Conservation (phyloP, 2,329 filamentous ascomycete species). For the Epichloe hybrida region DNA sequence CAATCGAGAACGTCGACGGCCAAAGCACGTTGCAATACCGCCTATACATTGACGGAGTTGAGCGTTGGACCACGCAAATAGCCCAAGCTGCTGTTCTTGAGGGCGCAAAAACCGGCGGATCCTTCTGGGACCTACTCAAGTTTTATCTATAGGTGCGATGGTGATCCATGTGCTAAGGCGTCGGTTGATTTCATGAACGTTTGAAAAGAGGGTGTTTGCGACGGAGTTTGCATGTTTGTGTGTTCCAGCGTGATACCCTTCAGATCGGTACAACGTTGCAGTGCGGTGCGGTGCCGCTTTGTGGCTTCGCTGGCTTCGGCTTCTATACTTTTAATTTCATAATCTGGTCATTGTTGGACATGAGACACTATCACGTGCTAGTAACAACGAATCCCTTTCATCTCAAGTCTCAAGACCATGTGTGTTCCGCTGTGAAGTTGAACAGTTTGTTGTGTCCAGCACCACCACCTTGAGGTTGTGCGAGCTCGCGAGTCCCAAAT, state of each 20-base stretch:
- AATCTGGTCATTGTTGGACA: not conserved
- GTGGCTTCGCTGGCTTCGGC: not conserved
- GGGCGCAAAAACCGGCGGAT: slow-evolving; percentile 20
- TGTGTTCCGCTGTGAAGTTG: too few species aligned
- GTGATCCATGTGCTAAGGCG: not conserved
- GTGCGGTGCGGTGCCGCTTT: not conserved
- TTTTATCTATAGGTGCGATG: slow-evolving; percentile 1
- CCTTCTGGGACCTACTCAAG: slow-evolving; percentile 34
- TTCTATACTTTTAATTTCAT: not conserved
- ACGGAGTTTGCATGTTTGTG: not conserved
- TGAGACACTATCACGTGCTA: too few species aligned
- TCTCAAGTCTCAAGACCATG: too few species aligned
- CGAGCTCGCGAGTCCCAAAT: too few species aligned
- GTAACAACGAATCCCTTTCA: too few species aligned
- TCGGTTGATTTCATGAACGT: not conserved
- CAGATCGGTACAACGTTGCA: not conserved
- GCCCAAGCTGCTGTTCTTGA: slow-evolving; percentile 27
- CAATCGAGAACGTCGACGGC: slow-evolving; percentile 55
- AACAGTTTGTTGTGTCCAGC: too few species aligned
- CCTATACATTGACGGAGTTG: slow-evolving; percentile 68
- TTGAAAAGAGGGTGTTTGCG: not conserved
- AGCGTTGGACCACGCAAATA: slow-evolving; percentile 57
- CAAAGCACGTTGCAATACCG: slow-evolving; percentile 65
- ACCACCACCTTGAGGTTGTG: too few species aligned
- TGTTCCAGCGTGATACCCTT: slow-evolving; percentile 4